Evolutionary conservation across 2,329 filamentous ascomycete species (phyloP).

Genomic region (Ophiostoma ips): DNA sequence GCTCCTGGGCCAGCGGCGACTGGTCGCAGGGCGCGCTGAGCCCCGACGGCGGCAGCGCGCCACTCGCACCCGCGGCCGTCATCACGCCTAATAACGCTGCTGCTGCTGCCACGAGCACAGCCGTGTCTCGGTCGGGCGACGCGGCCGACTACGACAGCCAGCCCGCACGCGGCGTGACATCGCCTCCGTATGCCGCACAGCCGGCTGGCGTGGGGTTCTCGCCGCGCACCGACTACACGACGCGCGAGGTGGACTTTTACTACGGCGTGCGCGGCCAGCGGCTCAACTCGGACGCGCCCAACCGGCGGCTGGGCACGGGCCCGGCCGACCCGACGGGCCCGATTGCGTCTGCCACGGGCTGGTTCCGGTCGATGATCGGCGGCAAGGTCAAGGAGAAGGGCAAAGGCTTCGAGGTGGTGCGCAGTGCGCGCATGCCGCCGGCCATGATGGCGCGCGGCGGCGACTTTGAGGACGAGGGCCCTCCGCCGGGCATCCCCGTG

Average conservation of each 20-base stretch:
- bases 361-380: conserved; percentile 67
- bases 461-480: conserved; percentile 51
- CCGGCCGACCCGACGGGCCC: conserved; percentile 89
- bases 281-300: conserved; percentile 65
- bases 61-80: neutral
- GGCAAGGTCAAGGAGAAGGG: conserved; percentile 87
- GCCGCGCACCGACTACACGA: conserved; percentile 71
- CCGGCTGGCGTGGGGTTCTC: conserved; percentile 29
- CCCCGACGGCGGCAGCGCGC: neutral
- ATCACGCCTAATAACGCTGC: neutral
- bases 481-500: conserved; percentile 50
- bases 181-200: conserved; percentile 23
- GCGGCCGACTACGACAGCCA: conserved; percentile 27
- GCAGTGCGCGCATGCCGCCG: conserved; percentile 75
- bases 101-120: neutral
- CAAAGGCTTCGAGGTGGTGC: conserved; percentile 93
- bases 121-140: conserved; percentile 18
- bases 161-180: conserved; percentile 29
- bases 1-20: conserved; percentile 25
- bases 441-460: conserved; percentile 47
- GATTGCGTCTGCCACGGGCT: conserved; percentile 76
- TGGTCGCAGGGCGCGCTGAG: conserved; percentile 16
- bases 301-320: conserved; percentile 78
- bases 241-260: conserved; percentile 92
- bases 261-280: conserved; percentile 85